phyloP scores from a whole-genome alignment of 441 rosid genomes.

The Pelargonium australe region DNA sequence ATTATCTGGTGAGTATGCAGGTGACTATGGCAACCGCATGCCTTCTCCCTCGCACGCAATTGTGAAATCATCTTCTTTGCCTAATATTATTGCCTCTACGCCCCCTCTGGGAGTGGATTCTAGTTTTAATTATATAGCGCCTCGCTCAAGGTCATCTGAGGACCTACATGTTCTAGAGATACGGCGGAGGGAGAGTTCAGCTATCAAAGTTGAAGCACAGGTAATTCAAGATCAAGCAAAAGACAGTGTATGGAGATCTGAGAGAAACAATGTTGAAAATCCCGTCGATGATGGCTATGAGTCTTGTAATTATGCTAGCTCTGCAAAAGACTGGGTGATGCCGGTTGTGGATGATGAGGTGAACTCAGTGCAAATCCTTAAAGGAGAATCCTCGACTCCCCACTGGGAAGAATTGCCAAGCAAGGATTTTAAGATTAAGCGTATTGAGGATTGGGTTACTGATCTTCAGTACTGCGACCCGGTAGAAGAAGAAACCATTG shows the following conservation, averaged over 20 bases:
- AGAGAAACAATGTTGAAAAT: constrained; percentile 33
- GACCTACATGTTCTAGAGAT: constrained; percentile 41
- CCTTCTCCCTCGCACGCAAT: constrained; percentile 33
- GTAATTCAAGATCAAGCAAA: constrained; percentile 29
- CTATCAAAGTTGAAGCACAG: constrained; percentile 31
- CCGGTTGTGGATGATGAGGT: constrained; percentile 47
- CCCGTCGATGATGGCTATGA: constrained; percentile 39
- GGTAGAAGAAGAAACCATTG: constrained; percentile 29
- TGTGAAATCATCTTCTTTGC: constrained; percentile 55
- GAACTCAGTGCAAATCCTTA: constrained; percentile 27
- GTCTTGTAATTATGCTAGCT: constrained; percentile 45
- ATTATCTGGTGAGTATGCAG: constrained; percentile 35
- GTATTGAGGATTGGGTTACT: constrained; percentile 76
- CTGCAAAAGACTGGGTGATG: constrained; percentile 62
- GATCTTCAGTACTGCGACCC: constrained; percentile 61
- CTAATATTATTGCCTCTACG: constrained; percentile 35
- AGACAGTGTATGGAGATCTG: constrained; percentile 26
- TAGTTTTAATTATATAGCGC: constrained; percentile 24
- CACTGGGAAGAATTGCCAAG: constrained; percentile 39
- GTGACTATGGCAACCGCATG: constrained; percentile 32
- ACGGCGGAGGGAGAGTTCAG: constrained; percentile 31
- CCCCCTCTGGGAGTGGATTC: constrained; percentile 31
- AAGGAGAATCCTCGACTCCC: constrained; percentile 39
- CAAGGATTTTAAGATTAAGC: constrained; percentile 62
- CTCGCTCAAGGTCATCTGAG: constrained; percentile 51